Evolutionary conservation across 768 basidiomycete species (phyloP).

Genomic region (Sporobolomyces pararoseus): DNA sequence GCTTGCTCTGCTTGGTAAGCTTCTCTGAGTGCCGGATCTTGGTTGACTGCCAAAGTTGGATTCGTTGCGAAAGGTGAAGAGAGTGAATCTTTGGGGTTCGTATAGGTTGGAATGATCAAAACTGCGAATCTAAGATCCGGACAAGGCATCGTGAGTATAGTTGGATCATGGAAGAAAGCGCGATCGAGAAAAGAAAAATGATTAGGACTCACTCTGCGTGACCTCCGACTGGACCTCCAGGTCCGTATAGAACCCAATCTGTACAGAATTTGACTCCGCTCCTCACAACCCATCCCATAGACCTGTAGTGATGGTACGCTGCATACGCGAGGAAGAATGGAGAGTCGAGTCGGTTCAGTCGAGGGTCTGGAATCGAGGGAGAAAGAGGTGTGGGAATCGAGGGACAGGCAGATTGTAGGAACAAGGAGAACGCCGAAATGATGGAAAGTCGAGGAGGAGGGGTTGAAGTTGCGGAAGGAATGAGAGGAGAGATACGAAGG

Average conservation of each 20-base stretch:
- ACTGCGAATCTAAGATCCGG: conserved; percentile 69
- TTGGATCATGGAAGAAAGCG: conserved; percentile 64
- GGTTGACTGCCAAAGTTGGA: conserved; percentile 50
- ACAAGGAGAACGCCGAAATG: conserved; percentile 26
- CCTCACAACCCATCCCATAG: conserved; percentile 94
- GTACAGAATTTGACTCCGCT: conserved; percentile 95
- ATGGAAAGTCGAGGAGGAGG: conserved; percentile 24
- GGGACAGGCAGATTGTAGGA: conserved; percentile 26
- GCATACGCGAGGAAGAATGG: conserved; percentile 87
- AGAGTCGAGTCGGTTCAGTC: conserved; percentile 34
- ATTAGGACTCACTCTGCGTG: conserved; percentile 96
- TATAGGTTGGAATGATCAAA: conserved; percentile 84
- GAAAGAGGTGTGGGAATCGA: background rate
- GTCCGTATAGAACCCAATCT: conserved; percentile 78
- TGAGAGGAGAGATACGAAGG: conserved; percentile 2
- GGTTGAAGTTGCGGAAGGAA: background rate
- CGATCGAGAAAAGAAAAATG: conserved; percentile 80
- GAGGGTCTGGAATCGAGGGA: conserved; percentile 9
- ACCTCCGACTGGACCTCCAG: conserved; percentile 81
- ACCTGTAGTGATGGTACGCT: conserved; percentile 89
- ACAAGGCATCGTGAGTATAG: too few relatives aligned
- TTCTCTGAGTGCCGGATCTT: conserved; percentile 4
- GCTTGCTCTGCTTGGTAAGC: background rate
- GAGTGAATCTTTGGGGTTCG: conserved; percentile 68
- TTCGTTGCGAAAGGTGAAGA: conserved; percentile 57